Base-by-base conservation (phyloP, 2,329 filamentous ascomycete genomes). In the Trichoderma simmonsii region DNA sequence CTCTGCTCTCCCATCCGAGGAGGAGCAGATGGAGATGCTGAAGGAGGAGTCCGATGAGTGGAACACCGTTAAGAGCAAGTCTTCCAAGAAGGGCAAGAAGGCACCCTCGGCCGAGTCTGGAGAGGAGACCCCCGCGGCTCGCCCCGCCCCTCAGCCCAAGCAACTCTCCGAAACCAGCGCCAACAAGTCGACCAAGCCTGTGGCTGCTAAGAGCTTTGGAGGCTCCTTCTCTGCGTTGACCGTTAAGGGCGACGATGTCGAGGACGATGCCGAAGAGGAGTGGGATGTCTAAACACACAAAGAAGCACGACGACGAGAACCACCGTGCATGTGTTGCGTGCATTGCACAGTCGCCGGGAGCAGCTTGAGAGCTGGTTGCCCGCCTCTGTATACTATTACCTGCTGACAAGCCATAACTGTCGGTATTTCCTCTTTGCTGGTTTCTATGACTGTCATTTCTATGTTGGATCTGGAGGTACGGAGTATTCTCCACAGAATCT, bases 11-110 rank as follows among this genome's bases (percentile, higher is more conserved):
- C 87, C 87, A 3, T 89, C 88, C 0, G 88, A 90, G 79, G 88
- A 91, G 79, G 87, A 90, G 80, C 88, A 90, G 81, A 82, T 90
- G 75, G 85, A 89, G 81, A 82, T 87, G 78, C 83, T 89, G 70
- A 86, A 86, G 76, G 82, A 82, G 24, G 83, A 86, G 32, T 82
- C 80, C 24, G 84, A 86, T 62, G 85, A 89, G 75, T 91, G 89
- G 89, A 89, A 83, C 79, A 89, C 89, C 36, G 89, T 91, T 64
- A 79, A 79, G 73, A 85, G 85, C 81, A 79, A 79, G 72, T 80
- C 83, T 75, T 83, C 84, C 81, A 83, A 83, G 77, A 78, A 79
- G 64, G 72, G 79, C 76, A 82, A 84, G 80, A 83, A 82, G 76
- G 79, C 78, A 34, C 56, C 76, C 65, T 77, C 81, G 2, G 78